Conservation (phyloP, 1,284 basidiomycete species). For the Fistulinella staudtii region DNA sequence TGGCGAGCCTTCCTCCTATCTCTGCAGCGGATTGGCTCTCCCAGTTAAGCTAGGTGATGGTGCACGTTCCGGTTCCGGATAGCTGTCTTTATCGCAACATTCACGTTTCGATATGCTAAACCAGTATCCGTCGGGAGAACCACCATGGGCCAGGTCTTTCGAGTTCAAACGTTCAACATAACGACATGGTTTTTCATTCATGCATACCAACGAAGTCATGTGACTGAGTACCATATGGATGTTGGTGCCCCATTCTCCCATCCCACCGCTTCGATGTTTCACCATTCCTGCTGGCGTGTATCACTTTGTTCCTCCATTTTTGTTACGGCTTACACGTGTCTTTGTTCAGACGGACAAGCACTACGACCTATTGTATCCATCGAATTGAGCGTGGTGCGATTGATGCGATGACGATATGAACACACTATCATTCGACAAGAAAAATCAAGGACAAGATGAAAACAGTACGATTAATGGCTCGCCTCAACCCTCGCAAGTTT, state of each 20-base stretch:
- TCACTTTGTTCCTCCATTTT: neutral
- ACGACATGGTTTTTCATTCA: neutral
- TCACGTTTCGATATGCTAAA: neutral
- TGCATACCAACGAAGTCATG: neutral
- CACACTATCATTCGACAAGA: neutral
- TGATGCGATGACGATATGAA: conserved; percentile 2
- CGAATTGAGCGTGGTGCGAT: neutral
- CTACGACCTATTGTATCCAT: neutral
- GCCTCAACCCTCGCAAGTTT: conserved; percentile 5
- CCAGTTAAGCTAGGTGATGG: neutral
- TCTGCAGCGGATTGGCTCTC: neutral
- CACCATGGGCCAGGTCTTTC: neutral
- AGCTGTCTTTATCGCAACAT: neutral
- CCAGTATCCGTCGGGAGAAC: neutral
- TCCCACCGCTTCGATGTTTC: neutral
- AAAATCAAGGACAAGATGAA: neutral
- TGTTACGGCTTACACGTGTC: neutral
- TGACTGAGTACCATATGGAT: conserved; percentile 1
- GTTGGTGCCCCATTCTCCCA: neutral
- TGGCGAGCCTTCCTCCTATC: neutral
- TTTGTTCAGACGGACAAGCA: neutral
- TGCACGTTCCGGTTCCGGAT: conserved; percentile 1
- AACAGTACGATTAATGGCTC: conserved; percentile 3
- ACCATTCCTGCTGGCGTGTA: neutral
- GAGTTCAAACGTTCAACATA: neutral